phyloP scores from a whole-genome alignment of 1,139 yeast genomes.

The Diutina rugosa region DNA sequence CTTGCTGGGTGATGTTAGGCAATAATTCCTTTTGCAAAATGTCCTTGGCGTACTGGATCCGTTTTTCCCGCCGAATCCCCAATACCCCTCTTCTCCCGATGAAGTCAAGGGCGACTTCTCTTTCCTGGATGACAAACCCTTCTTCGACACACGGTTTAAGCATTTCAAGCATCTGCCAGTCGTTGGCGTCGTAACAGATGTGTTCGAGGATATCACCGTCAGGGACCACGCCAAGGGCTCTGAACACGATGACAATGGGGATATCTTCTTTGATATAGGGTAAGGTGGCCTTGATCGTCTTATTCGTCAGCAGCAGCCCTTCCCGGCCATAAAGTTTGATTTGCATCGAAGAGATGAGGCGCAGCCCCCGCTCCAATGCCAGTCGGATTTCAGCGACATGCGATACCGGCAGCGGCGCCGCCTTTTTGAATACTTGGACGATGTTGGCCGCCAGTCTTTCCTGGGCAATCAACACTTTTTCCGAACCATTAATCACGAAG shows the following conservation, averaged over 20 bases:
- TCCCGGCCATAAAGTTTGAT: constrained; percentile 83
- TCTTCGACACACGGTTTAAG: constrained; percentile 98
- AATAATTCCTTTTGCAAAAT: constrained; percentile 89
- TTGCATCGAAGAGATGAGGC: constrained; percentile 88
- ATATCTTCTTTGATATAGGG: constrained; percentile 95
- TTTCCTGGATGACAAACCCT: constrained; percentile 95
- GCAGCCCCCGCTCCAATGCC: constrained; percentile 92
- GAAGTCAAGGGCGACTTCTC: constrained; percentile 94
- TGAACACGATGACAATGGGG: constrained; percentile 90
- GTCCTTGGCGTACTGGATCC: constrained; percentile 96
- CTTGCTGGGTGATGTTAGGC: constrained; percentile 95
- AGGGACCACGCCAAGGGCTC: constrained; percentile 97
- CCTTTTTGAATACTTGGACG: constrained; percentile 95
- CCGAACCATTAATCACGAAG: constrained; percentile 95
- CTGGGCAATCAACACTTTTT: constrained; percentile 94
- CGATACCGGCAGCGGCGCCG: constrained; percentile 94
- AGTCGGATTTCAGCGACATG: constrained; percentile 95
- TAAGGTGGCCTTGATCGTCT: constrained; percentile 87
- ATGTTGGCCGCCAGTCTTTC: constrained; percentile 97
- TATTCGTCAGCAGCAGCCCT: constrained; percentile 55
- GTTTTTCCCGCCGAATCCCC: constrained; percentile 94
- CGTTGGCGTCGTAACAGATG: constrained; percentile 93
- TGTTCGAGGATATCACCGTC: constrained; percentile 98
- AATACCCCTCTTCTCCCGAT: constrained; percentile 96
- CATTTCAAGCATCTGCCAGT: constrained; percentile 99